Percentiles rank a stretch among this genome's conserved stretches.
These are phyloP conservation scores for Hibiscus syriacus DNA, from an alignment of 345 rosid species.

Conservation along the genomic window DNA sequence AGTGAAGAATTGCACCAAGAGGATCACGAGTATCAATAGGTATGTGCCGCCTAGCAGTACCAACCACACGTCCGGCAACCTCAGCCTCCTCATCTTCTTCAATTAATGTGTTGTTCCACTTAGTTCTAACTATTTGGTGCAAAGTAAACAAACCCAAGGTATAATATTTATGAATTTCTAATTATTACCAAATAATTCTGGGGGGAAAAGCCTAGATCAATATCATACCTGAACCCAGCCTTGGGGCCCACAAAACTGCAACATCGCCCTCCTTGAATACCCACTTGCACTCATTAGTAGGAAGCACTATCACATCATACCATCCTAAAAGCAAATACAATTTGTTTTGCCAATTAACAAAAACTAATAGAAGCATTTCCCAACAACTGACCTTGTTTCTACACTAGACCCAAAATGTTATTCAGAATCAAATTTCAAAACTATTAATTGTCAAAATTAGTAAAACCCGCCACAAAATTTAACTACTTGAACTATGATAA, in stretches of 20 bases:
- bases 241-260: slow-evolving; percentile 78
- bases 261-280: slow-evolving; percentile 97
- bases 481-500: not conserved
- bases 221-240: slow-evolving; percentile 63
- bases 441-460: not conserved
- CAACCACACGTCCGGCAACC: slow-evolving; percentile 73
- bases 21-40: slow-evolving; percentile 94
- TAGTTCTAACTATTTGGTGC: slow-evolving; percentile 39
- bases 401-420: not conserved
- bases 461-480: not conserved
- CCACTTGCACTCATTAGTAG: slow-evolving; percentile 82
- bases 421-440: not conserved
- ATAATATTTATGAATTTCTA: not conserved
- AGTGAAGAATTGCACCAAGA: slow-evolving; percentile 93
- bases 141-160: not conserved
- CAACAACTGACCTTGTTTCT: not conserved
- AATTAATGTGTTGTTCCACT: slow-evolving; percentile 30
- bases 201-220: not conserved
- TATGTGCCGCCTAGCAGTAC: slow-evolving; percentile 83
- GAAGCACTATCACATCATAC: slow-evolving; percentile 80
- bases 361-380: not conserved
- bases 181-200: not conserved
- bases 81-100: slow-evolving; percentile 72
- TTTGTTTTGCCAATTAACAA: slow-evolving; percentile 10
- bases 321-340: slow-evolving; percentile 51